Evolutionary conservation across 208 protist genomes (phyloP).

Genomic region (Trypanosoma lewisi): DNA sequence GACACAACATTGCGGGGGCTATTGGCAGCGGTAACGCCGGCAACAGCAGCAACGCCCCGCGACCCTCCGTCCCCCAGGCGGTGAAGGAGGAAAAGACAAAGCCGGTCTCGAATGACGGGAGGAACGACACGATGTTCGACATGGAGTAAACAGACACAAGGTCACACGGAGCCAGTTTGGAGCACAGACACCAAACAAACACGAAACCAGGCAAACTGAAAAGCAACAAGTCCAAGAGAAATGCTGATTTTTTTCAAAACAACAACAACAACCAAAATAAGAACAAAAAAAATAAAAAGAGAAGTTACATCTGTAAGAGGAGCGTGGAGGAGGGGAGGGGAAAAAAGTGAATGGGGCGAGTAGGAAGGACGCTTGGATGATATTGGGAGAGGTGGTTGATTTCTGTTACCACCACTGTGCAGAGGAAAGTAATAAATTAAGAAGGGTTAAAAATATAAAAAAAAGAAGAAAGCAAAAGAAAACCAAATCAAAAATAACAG

Average conservation of each 20-base stretch:
- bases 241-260: background rate
- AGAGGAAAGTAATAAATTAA: no score
- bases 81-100: conserved; percentile 45
- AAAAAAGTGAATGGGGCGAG: conserved; percentile 2
- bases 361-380: no score
- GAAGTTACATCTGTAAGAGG: background rate
- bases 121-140: conserved; percentile 78
- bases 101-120: conserved; percentile 29
- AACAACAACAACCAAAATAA: background rate
- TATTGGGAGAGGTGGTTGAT: no score
- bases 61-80: conserved; percentile 28
- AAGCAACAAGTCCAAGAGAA: conserved; percentile 1
- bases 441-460: no score
- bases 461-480: no score
- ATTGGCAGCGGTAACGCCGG: conserved; percentile 19
- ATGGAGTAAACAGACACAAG: conserved; percentile 56
- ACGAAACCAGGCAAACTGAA: background rate
- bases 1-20: conserved; percentile 65
- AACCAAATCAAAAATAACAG: no score
- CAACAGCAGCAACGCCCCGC: conserved; percentile 35
- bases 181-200: no score
- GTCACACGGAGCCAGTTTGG: background rate
- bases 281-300: conserved; percentile 4
- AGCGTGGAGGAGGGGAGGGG: conserved; percentile 1
- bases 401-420: no score